Percentiles rank a stretch among this genome's conserved stretches.
Conservation (phyloP, 306 rosid species). For the Cucurbita ficifolia region DNA sequence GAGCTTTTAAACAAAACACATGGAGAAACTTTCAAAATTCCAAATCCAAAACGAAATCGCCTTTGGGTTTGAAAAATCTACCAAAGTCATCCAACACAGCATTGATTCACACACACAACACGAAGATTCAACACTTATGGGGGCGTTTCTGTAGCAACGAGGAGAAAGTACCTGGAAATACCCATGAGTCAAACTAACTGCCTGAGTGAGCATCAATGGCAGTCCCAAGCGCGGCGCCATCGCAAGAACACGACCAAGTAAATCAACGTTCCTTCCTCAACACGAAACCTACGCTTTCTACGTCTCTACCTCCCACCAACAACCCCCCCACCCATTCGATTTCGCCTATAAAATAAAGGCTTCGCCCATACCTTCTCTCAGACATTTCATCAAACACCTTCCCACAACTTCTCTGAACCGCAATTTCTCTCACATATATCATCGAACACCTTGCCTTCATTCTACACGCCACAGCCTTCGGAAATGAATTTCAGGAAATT, state of each 20-base stretch:
- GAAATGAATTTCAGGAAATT: conserved; percentile 9
- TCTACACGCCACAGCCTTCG: not conserved
- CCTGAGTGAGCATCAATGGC: not conserved
- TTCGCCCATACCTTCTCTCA: not conserved
- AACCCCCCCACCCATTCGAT: not conserved
- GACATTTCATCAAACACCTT: not conserved
- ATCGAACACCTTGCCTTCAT: not conserved
- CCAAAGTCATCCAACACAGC: not conserved
- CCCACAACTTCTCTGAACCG: not conserved
- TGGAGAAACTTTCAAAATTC: not conserved
- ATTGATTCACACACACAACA: not conserved
- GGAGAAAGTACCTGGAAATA: not conserved
- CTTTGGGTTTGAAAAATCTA: not conserved
- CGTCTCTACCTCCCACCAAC: not conserved
- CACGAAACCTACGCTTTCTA: conserved; percentile 1
- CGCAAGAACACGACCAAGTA: not conserved
- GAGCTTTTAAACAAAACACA: not conserved
- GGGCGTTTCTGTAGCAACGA: not conserved
- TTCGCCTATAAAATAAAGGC: not conserved
- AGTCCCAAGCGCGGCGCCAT: not conserved
- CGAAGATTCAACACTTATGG: not conserved
- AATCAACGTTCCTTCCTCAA: conserved; percentile 13
- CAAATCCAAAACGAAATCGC: not conserved
- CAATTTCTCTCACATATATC: not conserved
- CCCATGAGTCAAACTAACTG: not conserved